phyloP scores from a whole-genome alignment of 2,329 filamentous ascomycete species.

The Pseudonectria foliicola region DNA sequence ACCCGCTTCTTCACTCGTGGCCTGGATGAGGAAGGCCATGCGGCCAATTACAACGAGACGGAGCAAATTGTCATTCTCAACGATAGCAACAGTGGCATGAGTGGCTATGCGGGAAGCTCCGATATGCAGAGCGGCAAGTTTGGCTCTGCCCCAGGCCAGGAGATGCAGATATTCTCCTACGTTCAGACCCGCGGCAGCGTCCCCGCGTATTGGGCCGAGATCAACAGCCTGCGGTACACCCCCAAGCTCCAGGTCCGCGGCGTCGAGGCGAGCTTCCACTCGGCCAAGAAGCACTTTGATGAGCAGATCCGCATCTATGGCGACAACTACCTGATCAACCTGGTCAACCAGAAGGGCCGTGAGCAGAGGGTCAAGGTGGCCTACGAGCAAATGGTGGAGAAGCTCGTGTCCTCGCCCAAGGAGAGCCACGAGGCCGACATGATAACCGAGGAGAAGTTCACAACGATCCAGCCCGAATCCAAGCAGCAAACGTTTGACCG shows the following conservation, averaged over 20 bases:
- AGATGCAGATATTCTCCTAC: slow-evolving; percentile 86
- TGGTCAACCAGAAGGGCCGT: slow-evolving; percentile 93
- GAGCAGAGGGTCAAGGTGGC: slow-evolving; percentile 85
- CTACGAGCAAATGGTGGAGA: slow-evolving; percentile 83
- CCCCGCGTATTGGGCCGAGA: slow-evolving; percentile 91
- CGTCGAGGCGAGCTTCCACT: slow-evolving; percentile 70
- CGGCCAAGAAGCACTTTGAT: slow-evolving; percentile 80
- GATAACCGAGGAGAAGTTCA: slow-evolving; percentile 71
- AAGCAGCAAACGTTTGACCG: slow-evolving; percentile 63
- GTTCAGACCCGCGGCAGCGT: slow-evolving; percentile 96
- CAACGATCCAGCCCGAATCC: slow-evolving; percentile 60
- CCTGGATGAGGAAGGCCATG: slow-evolving; percentile 86
- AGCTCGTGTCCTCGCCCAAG: slow-evolving; percentile 60
- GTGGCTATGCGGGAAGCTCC: slow-evolving; percentile 71
- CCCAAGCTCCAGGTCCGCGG: slow-evolving; percentile 84
- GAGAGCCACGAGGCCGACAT: slow-evolving; percentile 60
- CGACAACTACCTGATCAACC: slow-evolving; percentile 93
- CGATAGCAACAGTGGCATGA: slow-evolving; percentile 65
- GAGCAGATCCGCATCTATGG: slow-evolving; percentile 92
- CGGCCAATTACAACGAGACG: slow-evolving; percentile 99
- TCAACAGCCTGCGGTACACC: slow-evolving; percentile 87
- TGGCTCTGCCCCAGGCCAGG: slow-evolving; percentile 52
- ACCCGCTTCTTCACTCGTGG: slow-evolving; percentile 94
- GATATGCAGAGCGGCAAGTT: slow-evolving; percentile 69
- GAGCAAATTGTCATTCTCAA: slow-evolving; percentile 90